Base-by-base conservation (phyloP, 2,329 filamentous ascomycete genomes). In the Tricladium varicosporioides region DNA sequence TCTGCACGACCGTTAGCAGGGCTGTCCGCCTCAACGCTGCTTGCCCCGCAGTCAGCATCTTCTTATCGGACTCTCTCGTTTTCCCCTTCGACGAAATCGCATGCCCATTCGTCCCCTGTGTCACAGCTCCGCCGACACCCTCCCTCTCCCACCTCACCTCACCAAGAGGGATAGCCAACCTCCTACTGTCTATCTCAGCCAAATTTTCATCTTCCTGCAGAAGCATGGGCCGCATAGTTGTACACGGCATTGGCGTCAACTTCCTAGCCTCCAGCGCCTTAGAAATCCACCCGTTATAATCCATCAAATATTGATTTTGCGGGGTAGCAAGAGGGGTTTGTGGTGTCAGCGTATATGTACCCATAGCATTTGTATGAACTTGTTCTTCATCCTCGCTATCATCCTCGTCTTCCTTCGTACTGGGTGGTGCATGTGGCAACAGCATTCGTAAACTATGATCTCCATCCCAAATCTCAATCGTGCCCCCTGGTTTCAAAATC, bases 61-160 rank as follows among this genome's bases (percentile, higher is more conserved):
- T 69, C 3, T 63, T 62, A 44, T 68, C 64, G 5, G 48, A 19
- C 43, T 67, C 69, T 55, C 63, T 67, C 5, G 40, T 59, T 60
- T 71, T 71, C 31, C 65, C 66, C 61, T 69, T 70, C 15, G 64
- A 63, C 18, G 65, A 64, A 52, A 69, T 70, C 42, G 63, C 59
- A 44, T 60, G 48, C 11, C 82, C 79, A 71, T 84, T 89, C 54
- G 76, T 77, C 71, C 81, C 84, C 61, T 79, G 79, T 51, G 82
- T 87, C 57, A 82, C 80, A 59, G 80, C 80, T 69, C 80, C 85
- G 65, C 80, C 85, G 60, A 83, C 83, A 52, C 84, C 84, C 68
- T 94, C 90, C 51, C 86, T 84, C 77, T 96, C 92, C 92, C 92
- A 96, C 49, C 89, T 85, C 46, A 94, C 80, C 70, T 95, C 89